These are phyloP conservation scores for Tuber microsphaerosporum DNA, from an alignment of 495 filamentous ascomycete genomes.

Conservation along the genomic window DNA sequence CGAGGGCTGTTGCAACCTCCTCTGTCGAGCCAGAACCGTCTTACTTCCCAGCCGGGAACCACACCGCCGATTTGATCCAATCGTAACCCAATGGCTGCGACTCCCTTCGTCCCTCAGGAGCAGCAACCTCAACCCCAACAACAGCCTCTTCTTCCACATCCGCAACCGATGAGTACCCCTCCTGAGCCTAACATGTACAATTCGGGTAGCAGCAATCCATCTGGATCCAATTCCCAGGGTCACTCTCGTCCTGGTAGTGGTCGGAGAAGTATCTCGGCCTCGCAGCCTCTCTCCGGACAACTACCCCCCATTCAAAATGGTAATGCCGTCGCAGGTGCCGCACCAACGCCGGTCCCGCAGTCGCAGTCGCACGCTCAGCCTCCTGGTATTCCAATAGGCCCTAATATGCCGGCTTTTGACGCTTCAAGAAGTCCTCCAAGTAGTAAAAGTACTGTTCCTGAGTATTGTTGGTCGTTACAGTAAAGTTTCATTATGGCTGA, in stretches of 20 bases:
- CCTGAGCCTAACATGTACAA: conserved; percentile 32
- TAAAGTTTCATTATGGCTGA: conserved; percentile 15
- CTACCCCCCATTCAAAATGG: conserved; percentile 32
- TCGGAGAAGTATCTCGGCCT: conserved; percentile 34
- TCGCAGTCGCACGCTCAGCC: conserved; percentile 35
- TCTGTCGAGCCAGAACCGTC: not conserved
- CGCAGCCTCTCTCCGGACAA: conserved; percentile 37
- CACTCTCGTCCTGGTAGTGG: conserved; percentile 34
- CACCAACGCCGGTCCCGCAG: conserved; percentile 34
- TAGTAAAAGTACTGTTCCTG: conserved; percentile 39
- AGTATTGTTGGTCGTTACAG: conserved; percentile 2
- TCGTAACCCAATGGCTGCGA: conserved; percentile 31
- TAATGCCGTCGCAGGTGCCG: conserved; percentile 18
- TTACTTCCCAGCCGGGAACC: not conserved
- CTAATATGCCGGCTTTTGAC: conserved; percentile 40
- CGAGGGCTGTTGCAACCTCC: not conserved
- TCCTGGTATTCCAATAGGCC: conserved; percentile 36
- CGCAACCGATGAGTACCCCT: conserved; percentile 33
- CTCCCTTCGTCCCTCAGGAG: conserved; percentile 34
- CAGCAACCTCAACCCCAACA: conserved; percentile 26
- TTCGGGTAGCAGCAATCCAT: conserved; percentile 22
- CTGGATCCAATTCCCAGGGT: conserved; percentile 36
- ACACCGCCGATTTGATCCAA: conserved; percentile 11
- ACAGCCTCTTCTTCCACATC: conserved; percentile 19
- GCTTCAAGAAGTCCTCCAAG: conserved; percentile 40